A percentile compares a stretch with the other conserved stretches of the same genome.
phyloP scores from a whole-genome alignment of 1,284 basidiomycete species.

The Leccinum fuscescens region DNA sequence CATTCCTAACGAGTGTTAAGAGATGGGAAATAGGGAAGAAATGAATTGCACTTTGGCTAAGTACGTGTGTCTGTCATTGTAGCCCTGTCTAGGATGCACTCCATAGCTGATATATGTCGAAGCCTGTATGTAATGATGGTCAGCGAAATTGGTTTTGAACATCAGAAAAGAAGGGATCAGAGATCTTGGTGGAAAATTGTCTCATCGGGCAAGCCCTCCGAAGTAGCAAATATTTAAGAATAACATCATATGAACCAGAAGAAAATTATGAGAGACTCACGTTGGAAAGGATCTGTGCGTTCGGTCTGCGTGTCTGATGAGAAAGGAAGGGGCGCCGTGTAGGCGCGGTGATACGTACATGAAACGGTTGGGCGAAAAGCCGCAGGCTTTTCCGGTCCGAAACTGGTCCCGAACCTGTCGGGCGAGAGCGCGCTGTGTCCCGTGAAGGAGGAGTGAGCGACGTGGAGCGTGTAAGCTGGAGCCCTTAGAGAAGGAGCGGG shows the following conservation, averaged over 20 bases:
- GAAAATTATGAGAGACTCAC: conserved; percentile 19
- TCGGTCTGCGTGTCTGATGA: too few relatives aligned
- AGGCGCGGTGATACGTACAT: too few relatives aligned
- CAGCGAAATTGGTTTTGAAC: conserved; percentile 3
- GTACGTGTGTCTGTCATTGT: neutral
- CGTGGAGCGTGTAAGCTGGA: neutral
- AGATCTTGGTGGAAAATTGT: conserved; percentile 81
- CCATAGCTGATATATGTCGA: neutral
- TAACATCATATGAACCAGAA: conserved; percentile 47
- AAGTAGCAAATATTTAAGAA: conserved; percentile 78
- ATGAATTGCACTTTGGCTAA: neutral
- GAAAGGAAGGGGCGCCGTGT: too few relatives aligned
- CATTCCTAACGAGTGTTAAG: neutral
- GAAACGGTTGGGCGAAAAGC: too few relatives aligned
- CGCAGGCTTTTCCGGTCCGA: neutral
- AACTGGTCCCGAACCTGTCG: neutral
- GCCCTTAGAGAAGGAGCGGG: neutral
- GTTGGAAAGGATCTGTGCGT: neutral
- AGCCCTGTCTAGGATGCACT: neutral
- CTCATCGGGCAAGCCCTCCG: conserved; percentile 74
- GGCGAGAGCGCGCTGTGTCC: neutral
- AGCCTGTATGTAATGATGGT: conserved; percentile 3
- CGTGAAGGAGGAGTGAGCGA: neutral
- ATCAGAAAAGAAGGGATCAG: conserved; percentile 44
- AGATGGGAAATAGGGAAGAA: neutral